Evolutionary conservation across 2,329 filamentous ascomycete genomes (phyloP).

Genomic region (Colletotrichum sp.): DNA sequence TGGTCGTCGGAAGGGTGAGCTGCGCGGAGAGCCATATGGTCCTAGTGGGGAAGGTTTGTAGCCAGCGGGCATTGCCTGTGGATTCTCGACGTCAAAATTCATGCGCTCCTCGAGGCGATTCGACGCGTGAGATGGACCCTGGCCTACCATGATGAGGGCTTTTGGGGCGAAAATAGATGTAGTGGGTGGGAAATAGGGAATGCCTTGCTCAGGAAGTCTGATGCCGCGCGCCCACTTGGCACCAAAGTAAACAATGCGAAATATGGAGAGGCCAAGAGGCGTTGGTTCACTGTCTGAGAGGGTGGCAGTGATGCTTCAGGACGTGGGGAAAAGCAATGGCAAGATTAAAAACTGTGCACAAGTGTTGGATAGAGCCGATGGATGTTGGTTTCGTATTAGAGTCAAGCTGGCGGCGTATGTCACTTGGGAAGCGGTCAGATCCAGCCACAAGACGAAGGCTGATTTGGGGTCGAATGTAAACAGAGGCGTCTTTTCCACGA

Average conservation of each 20-base stretch:
- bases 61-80: conserved; percentile 57
- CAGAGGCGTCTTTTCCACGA: conserved; percentile 23
- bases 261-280: conserved; percentile 6
- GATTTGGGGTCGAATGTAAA: conserved; percentile 14
- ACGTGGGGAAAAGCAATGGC: not conserved
- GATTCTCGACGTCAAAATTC: conserved; percentile 18
- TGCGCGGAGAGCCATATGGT: conserved; percentile 69
- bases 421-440: not conserved
- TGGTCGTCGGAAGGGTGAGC: conserved; percentile 67
- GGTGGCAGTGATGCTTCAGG: not conserved
- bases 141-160: conserved; percentile 12
- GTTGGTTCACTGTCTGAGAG: not conserved
- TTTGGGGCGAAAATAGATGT: not conserved
- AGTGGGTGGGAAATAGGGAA: conserved; percentile 12
- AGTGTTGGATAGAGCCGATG: not conserved
- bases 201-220: conserved; percentile 17
- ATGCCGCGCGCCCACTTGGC: conserved; percentile 14
- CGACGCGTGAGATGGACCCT: conserved; percentile 4
- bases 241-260: conserved; percentile 21
- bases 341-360: not conserved
- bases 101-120: conserved; percentile 11
- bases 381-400: not conserved
- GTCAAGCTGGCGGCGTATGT: not conserved
- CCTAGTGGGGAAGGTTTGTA: conserved; percentile 77
- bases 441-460: not conserved